Base-by-base conservation (phyloP, 495 filamentous ascomycete genomes). In the Coniosporium apollinis region DNA sequence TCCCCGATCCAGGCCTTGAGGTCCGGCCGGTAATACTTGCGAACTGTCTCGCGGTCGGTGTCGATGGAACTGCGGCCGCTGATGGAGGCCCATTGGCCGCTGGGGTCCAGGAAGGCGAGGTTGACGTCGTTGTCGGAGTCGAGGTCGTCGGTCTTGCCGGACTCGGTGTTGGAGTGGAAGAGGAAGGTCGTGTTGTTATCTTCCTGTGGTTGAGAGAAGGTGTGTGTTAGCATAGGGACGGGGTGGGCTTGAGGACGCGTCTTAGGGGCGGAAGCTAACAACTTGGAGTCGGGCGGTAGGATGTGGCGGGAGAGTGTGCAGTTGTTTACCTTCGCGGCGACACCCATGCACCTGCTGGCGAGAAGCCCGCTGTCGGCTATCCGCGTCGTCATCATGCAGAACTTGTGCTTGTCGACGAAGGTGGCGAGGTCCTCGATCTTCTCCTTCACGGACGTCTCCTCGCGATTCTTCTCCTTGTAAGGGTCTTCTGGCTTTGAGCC, bases 141-240 rank as follows among this genome's bases (percentile, higher is more conserved):
- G 11, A 96, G 67, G 50, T 94, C 85, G 57, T 82, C 67, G 9
- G 83, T 86, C 62, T 96, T 94, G 56, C 82, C 79, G 22, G 82
- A 85, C 54, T 89, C 81, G 40, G 82, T 83, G 64, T 94, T 94
- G 45, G 84, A 82, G 62, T 89, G 76, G 70, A 96, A 94, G 57
- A 92, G 67, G 30, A 92, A 72, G 55, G 94, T 85, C 33, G 91
- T 69, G 48, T 77, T 78, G 44, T 74, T 72, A 43, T 66, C 65
- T 58, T 89, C 76, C 81, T 86, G 33, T 11, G 9, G 9, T 9
- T 11, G 9, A 5, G 28, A 18, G 16, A 22, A n/a, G 15, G 18
- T 15, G 14, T 20, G 22, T 14, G 19, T 52, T 34, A 34, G 31
- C 13, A 34, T 28, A 26, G 18, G 35, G 16, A 21, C 46, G 29